A percentile compares a stretch with the other conserved stretches of the same genome.
Evolutionary conservation across 495 filamentous ascomycete species (phyloP).

Genomic region (Aspergillus saccharolyticus): DNA sequence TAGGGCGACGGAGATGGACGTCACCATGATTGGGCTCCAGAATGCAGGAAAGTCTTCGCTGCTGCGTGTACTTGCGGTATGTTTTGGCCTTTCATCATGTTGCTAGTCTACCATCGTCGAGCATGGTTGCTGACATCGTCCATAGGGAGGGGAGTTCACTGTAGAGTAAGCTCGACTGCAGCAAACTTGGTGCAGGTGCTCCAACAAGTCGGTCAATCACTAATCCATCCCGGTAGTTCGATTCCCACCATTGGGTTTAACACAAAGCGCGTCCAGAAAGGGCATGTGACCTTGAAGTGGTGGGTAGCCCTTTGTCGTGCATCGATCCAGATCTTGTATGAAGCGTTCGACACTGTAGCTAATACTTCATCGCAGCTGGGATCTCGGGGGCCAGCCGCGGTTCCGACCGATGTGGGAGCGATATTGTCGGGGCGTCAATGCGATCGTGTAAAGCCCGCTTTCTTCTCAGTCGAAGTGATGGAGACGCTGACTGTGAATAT

Average conservation of each 20-base stretch:
- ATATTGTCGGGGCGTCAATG: constrained; percentile 95
- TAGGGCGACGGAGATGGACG: constrained; percentile 98
- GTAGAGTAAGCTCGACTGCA: constrained; percentile 74
- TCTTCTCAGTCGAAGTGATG: neutral
- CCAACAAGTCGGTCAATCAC: constrained; percentile 18
- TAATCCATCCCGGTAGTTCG: constrained; percentile 60
- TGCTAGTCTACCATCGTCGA: neutral
- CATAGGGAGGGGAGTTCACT: constrained; percentile 94
- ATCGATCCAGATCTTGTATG: neutral
- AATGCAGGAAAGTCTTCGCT: constrained; percentile 98
- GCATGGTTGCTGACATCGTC: constrained; percentile 23
- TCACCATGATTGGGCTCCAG: constrained; percentile 98
- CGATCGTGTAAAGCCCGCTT: constrained; percentile 68
- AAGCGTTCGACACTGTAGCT: constrained; percentile 8
- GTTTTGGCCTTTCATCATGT: constrained; percentile 26
- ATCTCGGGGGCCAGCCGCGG: constrained; percentile 92
- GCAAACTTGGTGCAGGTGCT: constrained; percentile 4
- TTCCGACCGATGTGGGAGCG: constrained; percentile 99
- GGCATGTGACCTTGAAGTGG: constrained; percentile 98
- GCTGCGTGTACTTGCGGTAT: constrained; percentile 88
- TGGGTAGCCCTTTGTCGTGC: constrained; percentile 28
- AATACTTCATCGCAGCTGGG: constrained; percentile 59
- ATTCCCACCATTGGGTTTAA: constrained; percentile 99
- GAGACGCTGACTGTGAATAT: constrained; percentile 14
- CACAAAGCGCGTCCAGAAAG: constrained; percentile 96